Evolutionary conservation across 139 green algal genomes (phyloP).

Genomic region (Auxenochlorella pyrenoidosa): DNA sequence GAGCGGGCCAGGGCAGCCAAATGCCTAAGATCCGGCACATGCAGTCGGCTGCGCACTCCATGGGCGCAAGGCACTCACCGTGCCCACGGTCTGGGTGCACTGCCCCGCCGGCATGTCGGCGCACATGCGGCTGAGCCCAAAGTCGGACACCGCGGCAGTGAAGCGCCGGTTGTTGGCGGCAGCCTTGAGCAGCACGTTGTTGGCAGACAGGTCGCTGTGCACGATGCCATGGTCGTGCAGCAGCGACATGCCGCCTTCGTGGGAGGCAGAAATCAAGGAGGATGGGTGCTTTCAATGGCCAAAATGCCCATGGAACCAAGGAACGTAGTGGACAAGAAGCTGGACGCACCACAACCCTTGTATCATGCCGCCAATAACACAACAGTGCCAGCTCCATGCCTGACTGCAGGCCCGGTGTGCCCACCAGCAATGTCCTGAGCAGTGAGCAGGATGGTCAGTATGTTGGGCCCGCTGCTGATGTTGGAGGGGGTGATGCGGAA

Average conservation of each 20-base stretch:
- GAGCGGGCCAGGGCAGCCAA: no score
- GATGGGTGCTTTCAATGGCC: no score
- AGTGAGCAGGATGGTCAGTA: neutral
- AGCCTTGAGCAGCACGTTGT: conserved; percentile 59
- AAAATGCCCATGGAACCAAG: no score
- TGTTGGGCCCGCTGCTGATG: neutral
- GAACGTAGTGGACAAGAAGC: no score
- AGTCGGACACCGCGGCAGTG: conserved; percentile 72
- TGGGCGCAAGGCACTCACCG: conserved; percentile 4
- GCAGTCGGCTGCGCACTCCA: no score
- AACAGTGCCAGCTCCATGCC: no score
- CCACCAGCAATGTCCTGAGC: conserved; percentile 10
- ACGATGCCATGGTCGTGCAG: conserved; percentile 65
- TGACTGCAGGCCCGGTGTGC: no score
- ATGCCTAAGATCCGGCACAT: no score
- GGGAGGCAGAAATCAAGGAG: no score
- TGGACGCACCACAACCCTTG: no score
- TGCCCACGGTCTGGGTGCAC: conserved; percentile 44
- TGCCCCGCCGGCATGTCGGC: conserved; percentile 4
- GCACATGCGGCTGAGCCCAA: conserved; percentile 72
- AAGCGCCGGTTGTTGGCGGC: conserved; percentile 49
- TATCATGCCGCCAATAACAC: no score
- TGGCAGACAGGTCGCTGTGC: conserved; percentile 72
- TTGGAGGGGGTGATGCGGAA: neutral
- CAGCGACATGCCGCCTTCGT: conserved; percentile 1